These are phyloP conservation scores for Fusarium redolens DNA, from an alignment of 2,329 filamentous ascomycete genomes.

Conservation along the genomic window DNA sequence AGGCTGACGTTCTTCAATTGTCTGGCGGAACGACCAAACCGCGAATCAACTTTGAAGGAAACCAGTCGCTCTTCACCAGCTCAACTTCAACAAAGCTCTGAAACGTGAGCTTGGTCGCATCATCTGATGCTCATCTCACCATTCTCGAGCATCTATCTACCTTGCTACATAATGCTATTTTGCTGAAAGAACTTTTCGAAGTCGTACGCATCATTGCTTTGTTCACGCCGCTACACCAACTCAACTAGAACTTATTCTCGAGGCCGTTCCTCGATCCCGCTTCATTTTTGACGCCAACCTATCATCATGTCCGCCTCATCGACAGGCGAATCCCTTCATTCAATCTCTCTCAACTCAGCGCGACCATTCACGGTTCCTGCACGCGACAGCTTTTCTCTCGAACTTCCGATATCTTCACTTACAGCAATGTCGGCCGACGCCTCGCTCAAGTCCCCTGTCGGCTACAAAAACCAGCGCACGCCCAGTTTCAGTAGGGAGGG, in stretches of 20 bases:
- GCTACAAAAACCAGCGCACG: conserved; percentile 60
- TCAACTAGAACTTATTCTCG: conserved; percentile 3
- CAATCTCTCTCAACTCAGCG: conserved; percentile 52
- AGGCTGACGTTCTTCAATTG: conserved; percentile 15
- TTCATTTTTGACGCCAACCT: conserved; percentile 37
- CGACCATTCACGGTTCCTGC: conserved; percentile 59
- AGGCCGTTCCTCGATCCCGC: conserved; percentile 28
- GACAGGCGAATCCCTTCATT: conserved; percentile 64
- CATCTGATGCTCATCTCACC: conserved; percentile 30
- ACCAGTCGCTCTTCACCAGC: neutral
- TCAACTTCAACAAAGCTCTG: conserved; percentile 4
- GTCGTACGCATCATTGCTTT: conserved; percentile 14
- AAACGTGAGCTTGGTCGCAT: conserved; percentile 23
- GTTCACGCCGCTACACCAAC: neutral
- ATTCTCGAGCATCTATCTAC: conserved; percentile 10
- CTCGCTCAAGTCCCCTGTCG: conserved; percentile 63
- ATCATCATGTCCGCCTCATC: conserved; percentile 64
- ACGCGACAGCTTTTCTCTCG: conserved; percentile 61
- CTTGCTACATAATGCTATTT: conserved; percentile 37
- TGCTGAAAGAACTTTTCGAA: conserved; percentile 26
- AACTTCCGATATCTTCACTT: conserved; percentile 60
- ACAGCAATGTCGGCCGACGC: conserved; percentile 55
- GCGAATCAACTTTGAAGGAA: neutral
- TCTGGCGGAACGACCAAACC: neutral
- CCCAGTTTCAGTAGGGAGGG: conserved; percentile 63